Base-by-base conservation (phyloP, 1,284 basidiomycete genomes). In the Pascua sp. region DNA sequence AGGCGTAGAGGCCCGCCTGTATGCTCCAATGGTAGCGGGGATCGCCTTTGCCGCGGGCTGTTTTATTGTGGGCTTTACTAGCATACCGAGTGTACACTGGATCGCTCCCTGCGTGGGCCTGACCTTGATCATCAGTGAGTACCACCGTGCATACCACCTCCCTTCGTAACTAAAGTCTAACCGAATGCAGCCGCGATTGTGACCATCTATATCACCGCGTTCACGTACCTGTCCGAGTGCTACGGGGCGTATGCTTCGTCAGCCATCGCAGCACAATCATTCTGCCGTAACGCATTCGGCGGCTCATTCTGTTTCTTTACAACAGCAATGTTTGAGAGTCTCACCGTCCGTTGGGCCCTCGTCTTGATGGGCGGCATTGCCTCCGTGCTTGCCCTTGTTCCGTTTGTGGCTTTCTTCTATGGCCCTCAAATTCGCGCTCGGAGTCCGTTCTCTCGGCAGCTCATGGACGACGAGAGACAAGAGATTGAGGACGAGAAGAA, bases 1-100 rank as follows among this genome's bases (percentile, higher is more conserved):
- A 45, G 87, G 87, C 0, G 85, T 87, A 0, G 89, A 91, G 75
- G 89, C 89, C 0, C 81, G 89, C 11, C 74, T 91, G 18, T 89
- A 87, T 61, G 75, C 78, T n/a, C 84, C 87, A 2, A 86, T 87
- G 73, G 71, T 81, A 10, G 87, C 85, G 0, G 86, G 82, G 0
- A 58, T 89, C 15, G 65, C 85, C 8, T 80, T 89, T 53, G 85
- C 87, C 0, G 67, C 80, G 1, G 84, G 83, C 10, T 86, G 87
- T 79, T 84, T 87, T 73, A 67, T 77, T 49, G 77, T 69, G 52
- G 77, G 71, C 11, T 77, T 75, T 61, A 75, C 75, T 11, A 63
- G 67, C 49, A 51, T 67, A 12, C 54, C 64, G 2, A 50, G 18
- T 8, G 59, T 71, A 2, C 66, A 68, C 58, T 75, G 69, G 72